Conservation (phyloP, 2,329 filamentous ascomycete species). For the Eurotiales sp. region DNA sequence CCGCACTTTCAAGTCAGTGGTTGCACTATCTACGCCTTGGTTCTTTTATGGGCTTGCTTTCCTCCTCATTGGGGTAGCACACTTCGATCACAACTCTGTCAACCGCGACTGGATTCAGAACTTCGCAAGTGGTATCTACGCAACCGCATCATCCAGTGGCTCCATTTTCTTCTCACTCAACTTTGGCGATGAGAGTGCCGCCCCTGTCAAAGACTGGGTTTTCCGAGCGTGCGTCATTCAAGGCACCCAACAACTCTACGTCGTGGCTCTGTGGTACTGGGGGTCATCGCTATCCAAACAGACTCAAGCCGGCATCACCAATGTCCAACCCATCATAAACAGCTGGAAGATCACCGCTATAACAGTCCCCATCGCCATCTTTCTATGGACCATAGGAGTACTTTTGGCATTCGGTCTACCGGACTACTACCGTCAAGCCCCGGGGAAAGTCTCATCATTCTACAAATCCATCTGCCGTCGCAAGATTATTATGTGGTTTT, state of each 20-base stretch:
- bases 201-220: constrained; percentile 63
- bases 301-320: constrained; percentile 39
- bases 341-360: constrained; percentile 51
- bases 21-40: constrained; percentile 59
- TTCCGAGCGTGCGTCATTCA: constrained; percentile 64
- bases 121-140: constrained; percentile 59
- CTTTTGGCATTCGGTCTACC: constrained; percentile 60
- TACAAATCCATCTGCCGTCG: constrained; percentile 59
- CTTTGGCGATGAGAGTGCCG: constrained; percentile 62
- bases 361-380: constrained; percentile 54
- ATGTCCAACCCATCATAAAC: constrained; percentile 37
- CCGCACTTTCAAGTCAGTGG: constrained; percentile 55
- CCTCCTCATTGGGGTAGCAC: constrained; percentile 59
- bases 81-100: constrained; percentile 44
- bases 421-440: constrained; percentile 62
- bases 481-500: constrained; percentile 66
- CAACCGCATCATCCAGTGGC: constrained; percentile 59
- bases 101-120: constrained; percentile 56
- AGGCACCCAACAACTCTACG: constrained; percentile 64
- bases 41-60: constrained; percentile 61
- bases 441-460: constrained; percentile 62
- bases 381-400: constrained; percentile 56
- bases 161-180: constrained; percentile 65
- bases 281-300: constrained; percentile 38
- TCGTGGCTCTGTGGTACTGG: constrained; percentile 65